Evolutionary conservation across 768 basidiomycete genomes (phyloP), one percentile per base, ranked within the genome.

Genomic region (Rhodotorula toruloides): DNA sequence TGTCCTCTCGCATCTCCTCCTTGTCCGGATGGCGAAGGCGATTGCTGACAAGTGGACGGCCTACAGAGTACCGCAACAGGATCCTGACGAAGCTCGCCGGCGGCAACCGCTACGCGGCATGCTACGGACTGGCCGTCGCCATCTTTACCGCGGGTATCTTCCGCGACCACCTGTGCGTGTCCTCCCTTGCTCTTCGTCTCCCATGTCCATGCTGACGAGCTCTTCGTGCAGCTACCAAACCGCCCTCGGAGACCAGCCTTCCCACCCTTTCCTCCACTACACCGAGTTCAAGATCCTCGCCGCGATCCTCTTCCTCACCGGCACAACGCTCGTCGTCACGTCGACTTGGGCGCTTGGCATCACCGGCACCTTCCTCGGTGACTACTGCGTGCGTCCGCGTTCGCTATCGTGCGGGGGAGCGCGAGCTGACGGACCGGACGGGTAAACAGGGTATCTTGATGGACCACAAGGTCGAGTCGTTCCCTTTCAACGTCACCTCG

Each of bases 401-500:
- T 32, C n/a, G 6, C n/a, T 55, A 12, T 39, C 25, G n/a, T 9
- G 37, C 19, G 0, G 3, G 3, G 22, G 16, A 0, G 22, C 4
- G 14, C 0, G 12, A n/a, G 53, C 61, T 61, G 52, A 52, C 34
- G 0, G 29, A 19, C 10, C 2, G 2, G 1, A 34, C 31, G 12
- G 13, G 12, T 1, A 1, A n/a, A 36, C 58, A 69, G 68, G 81
- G 81, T 40, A 81, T 81, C 53, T 75, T 81, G 36, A 81, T 81
- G 91, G 86, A 90, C 74, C 58, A 65, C 27, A 68, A 72, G 57
- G 92, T 97, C n/a, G 87, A 91, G 74, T 87, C 89, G 29, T 99
- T 99, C 81, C 94, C 94, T 0, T 99, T 97, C 82, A 94, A 94
- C 76, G 83, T 96, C 53, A 81, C 93, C 47, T 82, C 84, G 27